Evolutionary conservation across 306 rosid species (phyloP), one percentile per base, ranked within the genome.

Genomic region (Quillaja saponaria): DNA sequence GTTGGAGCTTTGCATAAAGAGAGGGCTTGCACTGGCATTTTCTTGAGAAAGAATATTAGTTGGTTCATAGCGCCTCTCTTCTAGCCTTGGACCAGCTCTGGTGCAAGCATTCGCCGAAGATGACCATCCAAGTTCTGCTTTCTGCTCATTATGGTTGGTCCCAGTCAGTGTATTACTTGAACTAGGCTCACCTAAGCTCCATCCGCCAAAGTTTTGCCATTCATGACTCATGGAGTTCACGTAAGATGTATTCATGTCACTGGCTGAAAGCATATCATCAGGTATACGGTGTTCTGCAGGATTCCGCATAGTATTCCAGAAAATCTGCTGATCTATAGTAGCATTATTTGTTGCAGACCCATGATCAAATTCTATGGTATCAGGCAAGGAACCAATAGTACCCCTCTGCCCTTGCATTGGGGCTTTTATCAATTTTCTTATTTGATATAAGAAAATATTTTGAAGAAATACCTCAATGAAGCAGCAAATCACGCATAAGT

Each of bases 391-490:
- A 78, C 97, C 95, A 13, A 87, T 55, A 59, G 84, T 73, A 81
- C 96, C 90, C 74, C 97, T 89, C 79, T 81, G 87, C 78, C 97
- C 97, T 94, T 94, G 99, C 97, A 94, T 87, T 76, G 78, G 81
- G 66, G 69, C 68, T 20, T 63, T 69, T 77, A 52, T 55, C 44
- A 69, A 64, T 39, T 71, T 72, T 58, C 63, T 58, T 39, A 66
- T 72, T 25, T 41, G 72, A 59, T 40, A 71, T 7, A 59, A 63
- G 46, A 61, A 50, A 51, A 50, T 57, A 58, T 69, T 58, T 15
- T 9, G 33, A 64, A 57, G 55, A 57, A 67, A 66, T 51, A 53
- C 76, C 73, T 74, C 58, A 57, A 48, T 31, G 63, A 35, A 76
- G 48, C 58, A 61, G 68, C 67, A 46, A n/a, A 49, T 20, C 62